These are phyloP conservation scores for Zasmidium cellare DNA, from an alignment of 2,329 filamentous ascomycete species.

Conservation along the genomic window DNA sequence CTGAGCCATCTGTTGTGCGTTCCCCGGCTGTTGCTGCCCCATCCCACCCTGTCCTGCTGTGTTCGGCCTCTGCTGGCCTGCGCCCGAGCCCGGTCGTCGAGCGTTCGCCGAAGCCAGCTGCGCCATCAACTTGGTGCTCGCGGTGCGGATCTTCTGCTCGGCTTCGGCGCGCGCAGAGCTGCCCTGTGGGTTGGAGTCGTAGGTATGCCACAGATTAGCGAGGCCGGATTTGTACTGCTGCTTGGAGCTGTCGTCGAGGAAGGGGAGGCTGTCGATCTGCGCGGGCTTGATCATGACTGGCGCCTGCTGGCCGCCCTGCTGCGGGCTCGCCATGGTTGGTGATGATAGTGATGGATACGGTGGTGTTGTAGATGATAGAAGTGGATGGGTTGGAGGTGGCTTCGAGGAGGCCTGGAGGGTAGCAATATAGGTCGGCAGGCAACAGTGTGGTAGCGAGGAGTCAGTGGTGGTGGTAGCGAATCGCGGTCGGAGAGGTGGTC, in stretches of 20 bases:
- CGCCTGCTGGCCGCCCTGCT: neutral
- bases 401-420: too few species aligned
- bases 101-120: slow-evolving; percentile 9
- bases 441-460: too few species aligned
- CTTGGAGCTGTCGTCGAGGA: slow-evolving; percentile 57
- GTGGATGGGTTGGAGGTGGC: too few species aligned
- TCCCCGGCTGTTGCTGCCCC: slow-evolving; percentile 16
- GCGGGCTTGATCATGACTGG: slow-evolving; percentile 48
- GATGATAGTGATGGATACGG: neutral
- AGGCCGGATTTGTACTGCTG: slow-evolving; percentile 56
- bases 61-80: slow-evolving; percentile 17
- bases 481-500: too few species aligned
- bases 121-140: slow-evolving; percentile 47
- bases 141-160: slow-evolving; percentile 51
- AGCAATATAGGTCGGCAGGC: too few species aligned
- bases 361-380: neutral
- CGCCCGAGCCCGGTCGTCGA: slow-evolving; percentile 22
- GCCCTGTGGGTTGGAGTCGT: slow-evolving; percentile 50
- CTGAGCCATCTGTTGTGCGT: slow-evolving; percentile 9
- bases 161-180: slow-evolving; percentile 53
- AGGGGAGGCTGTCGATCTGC: slow-evolving; percentile 54
- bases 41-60: slow-evolving; percentile 13
- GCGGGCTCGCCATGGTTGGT: neutral
- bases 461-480: too few species aligned
- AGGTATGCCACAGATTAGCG: slow-evolving; percentile 54